phyloP scores from a whole-genome alignment of 257 asterid species.

The Plantago ovata region DNA sequence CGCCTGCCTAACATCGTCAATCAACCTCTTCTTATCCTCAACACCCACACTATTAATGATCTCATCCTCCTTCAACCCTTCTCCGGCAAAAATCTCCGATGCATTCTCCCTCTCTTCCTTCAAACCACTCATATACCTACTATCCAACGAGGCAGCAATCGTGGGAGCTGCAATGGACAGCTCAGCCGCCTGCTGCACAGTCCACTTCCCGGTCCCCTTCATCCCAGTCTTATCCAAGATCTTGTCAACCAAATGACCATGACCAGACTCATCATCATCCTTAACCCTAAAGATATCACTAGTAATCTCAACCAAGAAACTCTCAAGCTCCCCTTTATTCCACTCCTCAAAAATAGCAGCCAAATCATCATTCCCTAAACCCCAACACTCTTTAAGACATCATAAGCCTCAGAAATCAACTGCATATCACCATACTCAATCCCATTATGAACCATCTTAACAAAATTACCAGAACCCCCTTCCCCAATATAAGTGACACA shows the following conservation, averaged over 20 bases:
- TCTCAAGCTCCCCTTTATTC: constrained; percentile 84
- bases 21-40: constrained; percentile 70
- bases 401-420: constrained; percentile 82
- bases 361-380: constrained; percentile 55
- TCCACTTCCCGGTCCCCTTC: constrained; percentile 92
- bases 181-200: constrained; percentile 97
- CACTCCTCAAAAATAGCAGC: constrained; percentile 73
- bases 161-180: constrained; percentile 90
- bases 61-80: constrained; percentile 57
- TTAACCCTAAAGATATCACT: constrained; percentile 69
- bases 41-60: constrained; percentile 25
- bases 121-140: constrained; percentile 82
- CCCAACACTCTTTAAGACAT: constrained; percentile 76
- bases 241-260: constrained; percentile 76
- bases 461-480: constrained; percentile 90
- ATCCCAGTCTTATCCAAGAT: constrained; percentile 88
- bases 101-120: constrained; percentile 83
- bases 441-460: constrained; percentile 91
- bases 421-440: constrained; percentile 97
- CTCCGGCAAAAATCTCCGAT: constrained; percentile 40
- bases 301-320: constrained; percentile 81
- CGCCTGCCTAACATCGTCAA: constrained; percentile 96
- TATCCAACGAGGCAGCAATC: constrained; percentile 77
- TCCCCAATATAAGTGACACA: constrained; percentile 87
- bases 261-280: constrained; percentile 44